These are phyloP conservation scores for Carex myosuroides DNA, from an alignment of 176 grass and related monocot species.

Conservation along the genomic window DNA sequence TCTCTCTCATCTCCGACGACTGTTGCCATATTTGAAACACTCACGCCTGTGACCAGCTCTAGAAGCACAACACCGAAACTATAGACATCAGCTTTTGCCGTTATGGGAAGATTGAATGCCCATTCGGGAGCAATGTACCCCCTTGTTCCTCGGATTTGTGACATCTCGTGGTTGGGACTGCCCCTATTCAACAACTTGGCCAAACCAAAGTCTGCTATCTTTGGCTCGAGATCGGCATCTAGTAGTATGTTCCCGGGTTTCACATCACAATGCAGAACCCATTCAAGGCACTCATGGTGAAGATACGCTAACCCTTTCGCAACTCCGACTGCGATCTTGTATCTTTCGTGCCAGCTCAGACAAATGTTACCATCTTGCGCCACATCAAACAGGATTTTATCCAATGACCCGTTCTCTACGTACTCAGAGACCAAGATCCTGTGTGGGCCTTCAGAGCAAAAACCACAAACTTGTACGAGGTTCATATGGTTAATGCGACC, in stretches of 20 bases:
- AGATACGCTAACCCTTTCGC: constrained; percentile 39
- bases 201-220: constrained; percentile 41
- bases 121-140: constrained; percentile 42
- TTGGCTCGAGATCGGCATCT: constrained; percentile 32
- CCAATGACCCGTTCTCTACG: constrained; percentile 34
- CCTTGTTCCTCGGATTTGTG: constrained; percentile 28
- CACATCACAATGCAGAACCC: constrained; percentile 57
- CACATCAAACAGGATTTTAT: constrained; percentile 18
- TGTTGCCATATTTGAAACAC: constrained; percentile 34
- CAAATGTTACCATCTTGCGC: not conserved
- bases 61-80: constrained; percentile 61
- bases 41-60: constrained; percentile 44
- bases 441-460: constrained; percentile 34
- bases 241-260: constrained; percentile 53
- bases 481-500: constrained; percentile 60
- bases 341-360: constrained; percentile 33
- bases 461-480: constrained; percentile 41
- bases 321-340: constrained; percentile 32
- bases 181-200: constrained; percentile 29
- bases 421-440: constrained; percentile 39
- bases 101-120: constrained; percentile 28
- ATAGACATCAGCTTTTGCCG: constrained; percentile 60
- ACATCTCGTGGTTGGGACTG: not conserved
- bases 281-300: constrained; percentile 49
- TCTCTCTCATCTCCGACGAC: not conserved